Percentiles rank a stretch among this genome's conserved stretches.
phyloP scores from a whole-genome alignment of 495 filamentous ascomycete species.

The Saxophila tyrrhenica region DNA sequence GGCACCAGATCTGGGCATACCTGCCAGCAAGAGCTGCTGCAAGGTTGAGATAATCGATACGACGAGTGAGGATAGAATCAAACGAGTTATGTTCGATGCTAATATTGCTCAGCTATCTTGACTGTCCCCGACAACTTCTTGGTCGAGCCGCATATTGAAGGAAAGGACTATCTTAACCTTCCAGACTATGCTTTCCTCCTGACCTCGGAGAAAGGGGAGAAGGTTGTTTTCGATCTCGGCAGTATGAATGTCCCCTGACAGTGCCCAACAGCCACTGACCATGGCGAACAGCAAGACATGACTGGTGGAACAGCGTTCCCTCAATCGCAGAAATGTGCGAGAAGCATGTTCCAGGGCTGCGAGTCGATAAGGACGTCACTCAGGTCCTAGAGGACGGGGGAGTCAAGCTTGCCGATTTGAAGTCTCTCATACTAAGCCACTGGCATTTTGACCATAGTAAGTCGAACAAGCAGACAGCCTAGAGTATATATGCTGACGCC shows the following conservation, averaged over 20 bases:
- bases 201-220: slow-evolving; percentile 21
- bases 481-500: slow-evolving; percentile 29
- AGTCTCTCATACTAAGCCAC: neutral
- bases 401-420: neutral
- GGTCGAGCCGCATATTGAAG: slow-evolving; percentile 27
- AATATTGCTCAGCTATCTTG: slow-evolving; percentile 4
- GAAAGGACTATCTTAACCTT: slow-evolving; percentile 30
- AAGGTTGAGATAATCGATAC: slow-evolving; percentile 30
- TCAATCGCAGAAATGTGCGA: neutral
- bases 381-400: neutral
- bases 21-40: neutral
- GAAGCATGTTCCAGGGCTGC: slow-evolving; percentile 34
- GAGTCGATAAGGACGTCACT: slow-evolving; percentile 21
- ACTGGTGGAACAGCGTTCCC: no score
- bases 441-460: neutral
- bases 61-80: slow-evolving; percentile 20
- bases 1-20: neutral
- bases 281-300: no score
- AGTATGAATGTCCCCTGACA: slow-evolving; percentile 10
- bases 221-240: slow-evolving; percentile 17
- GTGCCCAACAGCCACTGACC: neutral
- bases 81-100: slow-evolving; percentile 16
- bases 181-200: slow-evolving; percentile 31
- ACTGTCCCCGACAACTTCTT: slow-evolving; percentile 25
- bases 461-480: neutral